phyloP scores from a whole-genome alignment of 129 eudicot species.

The Flaveria robusta region DNA sequence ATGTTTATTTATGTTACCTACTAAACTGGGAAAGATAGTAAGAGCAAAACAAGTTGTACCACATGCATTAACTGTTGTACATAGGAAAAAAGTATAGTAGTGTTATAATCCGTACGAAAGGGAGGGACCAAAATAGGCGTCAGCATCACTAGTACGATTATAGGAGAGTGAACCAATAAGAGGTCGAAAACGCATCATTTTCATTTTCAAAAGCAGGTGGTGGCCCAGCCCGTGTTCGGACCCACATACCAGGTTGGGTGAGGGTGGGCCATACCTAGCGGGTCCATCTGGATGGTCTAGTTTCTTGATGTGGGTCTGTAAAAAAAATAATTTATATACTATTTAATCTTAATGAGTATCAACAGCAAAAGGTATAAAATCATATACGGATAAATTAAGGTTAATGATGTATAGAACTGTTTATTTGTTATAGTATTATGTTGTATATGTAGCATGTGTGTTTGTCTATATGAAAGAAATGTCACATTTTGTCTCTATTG shows the following conservation, averaged over 20 bases:
- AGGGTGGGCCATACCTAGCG: neutral
- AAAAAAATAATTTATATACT: too few species aligned
- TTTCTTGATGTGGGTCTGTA: too few species aligned
- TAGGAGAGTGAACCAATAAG: conserved; percentile 47
- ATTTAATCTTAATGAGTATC: too few species aligned
- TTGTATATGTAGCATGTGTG: too few species aligned
- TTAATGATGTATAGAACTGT: too few species aligned
- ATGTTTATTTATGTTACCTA: neutral
- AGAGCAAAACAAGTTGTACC: neutral
- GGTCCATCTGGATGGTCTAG: neutral
- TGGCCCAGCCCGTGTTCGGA: conserved; percentile 27
- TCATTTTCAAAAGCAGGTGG: conserved; percentile 26
- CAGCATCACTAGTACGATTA: conserved; percentile 19
- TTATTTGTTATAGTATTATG: too few species aligned
- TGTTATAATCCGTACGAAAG: conserved; percentile 12
- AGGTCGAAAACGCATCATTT: conserved; percentile 58
- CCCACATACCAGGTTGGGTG: conserved; percentile 17
- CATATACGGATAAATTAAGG: too few species aligned
- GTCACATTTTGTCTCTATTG: too few species aligned
- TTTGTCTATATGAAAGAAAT: too few species aligned
- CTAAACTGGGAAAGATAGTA: neutral
- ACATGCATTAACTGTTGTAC: neutral
- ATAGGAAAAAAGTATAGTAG: neutral
- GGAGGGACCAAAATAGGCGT: conserved; percentile 23
- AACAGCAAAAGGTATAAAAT: too few species aligned